phyloP scores from a whole-genome alignment of 805 yeast genomes.

The Zygoascus bituminiphila region DNA sequence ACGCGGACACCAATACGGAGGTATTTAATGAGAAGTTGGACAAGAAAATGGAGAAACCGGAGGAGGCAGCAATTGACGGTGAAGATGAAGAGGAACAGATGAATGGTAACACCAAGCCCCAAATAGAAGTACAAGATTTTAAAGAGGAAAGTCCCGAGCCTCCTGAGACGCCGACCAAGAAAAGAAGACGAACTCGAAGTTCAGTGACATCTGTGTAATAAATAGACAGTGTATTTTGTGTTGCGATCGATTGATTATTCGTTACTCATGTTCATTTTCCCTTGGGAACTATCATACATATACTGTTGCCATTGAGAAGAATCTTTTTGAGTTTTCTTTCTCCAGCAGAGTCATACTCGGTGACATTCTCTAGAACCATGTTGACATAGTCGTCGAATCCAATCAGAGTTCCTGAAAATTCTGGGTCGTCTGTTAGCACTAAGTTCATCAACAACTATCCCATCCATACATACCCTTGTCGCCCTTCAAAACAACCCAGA shows the following conservation, averaged over 20 bases:
- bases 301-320: constrained; percentile 33
- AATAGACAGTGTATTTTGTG: too few species aligned
- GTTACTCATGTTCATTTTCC: constrained; percentile 6
- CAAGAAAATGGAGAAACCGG: not conserved
- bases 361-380: constrained; percentile 69
- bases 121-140: not conserved
- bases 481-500: constrained; percentile 60
- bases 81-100: not conserved
- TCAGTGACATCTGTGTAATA: too few species aligned
- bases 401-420: constrained; percentile 77
- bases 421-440: constrained; percentile 35
- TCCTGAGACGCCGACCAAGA: not conserved
- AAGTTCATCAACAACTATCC: not conserved
- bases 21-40: constrained; percentile 28
- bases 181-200: not conserved
- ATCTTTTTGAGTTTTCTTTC: constrained; percentile 26
- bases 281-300: constrained; percentile 33
- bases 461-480: constrained; percentile 28
- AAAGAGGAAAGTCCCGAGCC: not conserved
- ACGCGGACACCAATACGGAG: constrained; percentile 50
- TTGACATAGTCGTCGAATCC: constrained; percentile 95
- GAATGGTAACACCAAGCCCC: not conserved
- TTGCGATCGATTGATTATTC: too few species aligned
- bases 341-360: constrained; percentile 38
- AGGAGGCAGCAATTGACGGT: not conserved